phyloP scores from a whole-genome alignment of 2,329 filamentous ascomycete genomes.

The Alternaria burnsii region DNA sequence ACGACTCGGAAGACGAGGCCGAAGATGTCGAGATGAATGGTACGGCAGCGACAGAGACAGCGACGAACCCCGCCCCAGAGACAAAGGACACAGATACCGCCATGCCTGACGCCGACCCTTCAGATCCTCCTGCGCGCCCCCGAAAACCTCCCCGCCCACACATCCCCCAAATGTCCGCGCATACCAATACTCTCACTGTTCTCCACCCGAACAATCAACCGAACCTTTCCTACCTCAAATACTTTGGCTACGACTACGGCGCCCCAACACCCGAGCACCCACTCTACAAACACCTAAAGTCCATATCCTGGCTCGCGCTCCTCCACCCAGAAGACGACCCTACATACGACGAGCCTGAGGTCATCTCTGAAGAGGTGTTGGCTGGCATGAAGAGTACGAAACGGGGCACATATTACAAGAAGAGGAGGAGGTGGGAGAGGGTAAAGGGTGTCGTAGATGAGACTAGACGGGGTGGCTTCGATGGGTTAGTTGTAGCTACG shows the following conservation, averaged over 20 bases:
- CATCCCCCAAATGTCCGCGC: conserved; percentile 68
- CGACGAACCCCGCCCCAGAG: not conserved
- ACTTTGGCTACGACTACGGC: conserved; percentile 84
- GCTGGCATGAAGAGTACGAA: conserved; percentile 80
- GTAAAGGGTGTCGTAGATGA: conserved; percentile 76
- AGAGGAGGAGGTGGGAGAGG: conserved; percentile 82
- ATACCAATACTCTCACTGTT: conserved; percentile 79
- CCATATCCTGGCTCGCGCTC: conserved; percentile 91
- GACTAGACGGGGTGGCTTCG: conserved; percentile 77
- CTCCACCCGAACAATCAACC: conserved; percentile 85
- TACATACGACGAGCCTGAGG: conserved; percentile 74
- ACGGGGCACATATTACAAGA: conserved; percentile 85
- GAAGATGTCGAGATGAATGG: conserved; percentile 8
- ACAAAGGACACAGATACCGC: conserved; percentile 4
- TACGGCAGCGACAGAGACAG: not conserved
- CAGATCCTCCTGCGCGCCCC: conserved; percentile 33
- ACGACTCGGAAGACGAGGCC: conserved; percentile 28
- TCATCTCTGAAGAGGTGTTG: conserved; percentile 68
- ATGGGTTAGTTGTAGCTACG: conserved; percentile 82
- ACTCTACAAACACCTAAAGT: conserved; percentile 80
- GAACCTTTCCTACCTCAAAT: conserved; percentile 85
- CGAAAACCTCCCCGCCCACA: conserved; percentile 44
- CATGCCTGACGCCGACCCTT: conserved; percentile 19
- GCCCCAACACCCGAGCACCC: conserved; percentile 73
- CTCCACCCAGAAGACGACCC: conserved; percentile 78